Percentiles rank a stretch among this genome's conserved stretches.
Conservation (phyloP, 352 stramenopile species). For the Pilasporangium apinafurcum region DNA sequence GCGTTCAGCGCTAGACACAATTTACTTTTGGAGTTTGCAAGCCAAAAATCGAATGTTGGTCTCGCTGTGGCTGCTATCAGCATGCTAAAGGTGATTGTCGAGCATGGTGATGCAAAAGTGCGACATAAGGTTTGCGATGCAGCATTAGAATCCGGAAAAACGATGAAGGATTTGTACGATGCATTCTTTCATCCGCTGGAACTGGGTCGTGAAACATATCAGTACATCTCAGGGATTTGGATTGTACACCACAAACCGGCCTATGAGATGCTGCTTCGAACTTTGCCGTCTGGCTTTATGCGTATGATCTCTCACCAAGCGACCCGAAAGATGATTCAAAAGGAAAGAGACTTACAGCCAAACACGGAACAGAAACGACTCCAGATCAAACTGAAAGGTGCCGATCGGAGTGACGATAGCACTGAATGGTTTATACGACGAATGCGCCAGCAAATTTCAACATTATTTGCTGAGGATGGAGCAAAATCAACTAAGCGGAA, state of each 20-base stretch:
- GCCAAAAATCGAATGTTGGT: conserved; percentile 41
- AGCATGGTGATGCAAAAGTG: conserved; percentile 52
- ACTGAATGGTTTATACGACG: conserved; percentile 63
- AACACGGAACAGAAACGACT: conserved; percentile 19
- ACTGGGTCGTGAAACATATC: conserved; percentile 57
- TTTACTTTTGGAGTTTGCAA: conserved; percentile 41
- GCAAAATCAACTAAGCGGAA: conserved; percentile 20
- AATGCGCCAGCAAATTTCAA: conserved; percentile 54
- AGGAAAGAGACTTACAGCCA: conserved; percentile 27
- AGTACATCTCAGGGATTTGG: conserved; percentile 74
- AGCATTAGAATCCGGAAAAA: conserved; percentile 58
- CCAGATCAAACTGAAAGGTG: conserved; percentile 4
- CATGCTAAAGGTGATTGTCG: conserved; percentile 63
- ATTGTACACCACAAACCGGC: conserved; percentile 68
- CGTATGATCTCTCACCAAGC: conserved; percentile 61
- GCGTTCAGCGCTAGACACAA: conserved; percentile 40
- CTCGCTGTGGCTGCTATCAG: conserved; percentile 50
- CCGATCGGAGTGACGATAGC: conserved; percentile 2
- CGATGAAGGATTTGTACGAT: conserved; percentile 48
- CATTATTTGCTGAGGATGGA: conserved; percentile 20
- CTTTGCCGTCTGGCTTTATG: conserved; percentile 69
- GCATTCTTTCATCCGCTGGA: conserved; percentile 61
- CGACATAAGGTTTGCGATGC: conserved; percentile 63
- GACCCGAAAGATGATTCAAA: conserved; percentile 55
- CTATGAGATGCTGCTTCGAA: conserved; percentile 54